Conservation (phyloP, 495 filamentous ascomycete species). For the Lasiosphaeriaceae sp. region DNA sequence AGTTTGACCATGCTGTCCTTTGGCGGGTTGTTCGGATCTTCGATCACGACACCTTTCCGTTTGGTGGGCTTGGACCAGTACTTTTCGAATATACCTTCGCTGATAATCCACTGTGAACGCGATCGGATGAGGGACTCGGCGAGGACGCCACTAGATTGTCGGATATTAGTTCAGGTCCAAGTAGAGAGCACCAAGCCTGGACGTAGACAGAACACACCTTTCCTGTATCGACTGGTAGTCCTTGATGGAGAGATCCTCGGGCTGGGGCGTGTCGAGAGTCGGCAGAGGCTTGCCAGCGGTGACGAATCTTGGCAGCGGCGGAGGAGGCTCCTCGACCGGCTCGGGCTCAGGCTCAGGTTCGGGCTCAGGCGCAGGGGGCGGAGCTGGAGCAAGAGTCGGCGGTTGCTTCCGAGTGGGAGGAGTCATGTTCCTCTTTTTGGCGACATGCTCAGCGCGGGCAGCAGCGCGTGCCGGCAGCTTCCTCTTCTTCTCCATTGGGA, state of each 20-base stretch:
- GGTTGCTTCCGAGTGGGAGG: constrained; percentile 17
- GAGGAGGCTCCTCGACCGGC: constrained; percentile 36
- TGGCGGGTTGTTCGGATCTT: constrained; percentile 71
- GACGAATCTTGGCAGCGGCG: constrained; percentile 57
- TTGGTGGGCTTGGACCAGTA: constrained; percentile 92
- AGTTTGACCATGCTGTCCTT: constrained; percentile 84
- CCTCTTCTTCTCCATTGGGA: constrained; percentile 52
- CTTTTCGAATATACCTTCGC: constrained; percentile 82
- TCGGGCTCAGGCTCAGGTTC: constrained; percentile 25
- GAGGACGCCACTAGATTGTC: constrained; percentile 66
- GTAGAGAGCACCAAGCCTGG: background rate
- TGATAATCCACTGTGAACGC: constrained; percentile 83
- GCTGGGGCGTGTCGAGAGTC: constrained; percentile 65
- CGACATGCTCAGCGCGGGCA: constrained; percentile 45
- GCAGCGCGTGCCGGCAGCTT: constrained; percentile 53
- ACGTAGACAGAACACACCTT: constrained; percentile 52
- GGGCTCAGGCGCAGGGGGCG: constrained; percentile 23
- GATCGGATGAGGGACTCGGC: constrained; percentile 78
- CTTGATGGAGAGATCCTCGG: constrained; percentile 54
- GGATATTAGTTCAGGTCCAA: constrained; percentile 3
- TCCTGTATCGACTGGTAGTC: constrained; percentile 82
- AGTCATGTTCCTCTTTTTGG: constrained; percentile 47
- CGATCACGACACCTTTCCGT: constrained; percentile 65
- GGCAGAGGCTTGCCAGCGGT: constrained; percentile 64
- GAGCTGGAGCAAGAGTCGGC: constrained; percentile 21